A percentile compares a stretch with the other conserved stretches of the same genome.
Conservation (phyloP, 2,329 filamentous ascomycete species). For the Stylonectria norvegica region DNA sequence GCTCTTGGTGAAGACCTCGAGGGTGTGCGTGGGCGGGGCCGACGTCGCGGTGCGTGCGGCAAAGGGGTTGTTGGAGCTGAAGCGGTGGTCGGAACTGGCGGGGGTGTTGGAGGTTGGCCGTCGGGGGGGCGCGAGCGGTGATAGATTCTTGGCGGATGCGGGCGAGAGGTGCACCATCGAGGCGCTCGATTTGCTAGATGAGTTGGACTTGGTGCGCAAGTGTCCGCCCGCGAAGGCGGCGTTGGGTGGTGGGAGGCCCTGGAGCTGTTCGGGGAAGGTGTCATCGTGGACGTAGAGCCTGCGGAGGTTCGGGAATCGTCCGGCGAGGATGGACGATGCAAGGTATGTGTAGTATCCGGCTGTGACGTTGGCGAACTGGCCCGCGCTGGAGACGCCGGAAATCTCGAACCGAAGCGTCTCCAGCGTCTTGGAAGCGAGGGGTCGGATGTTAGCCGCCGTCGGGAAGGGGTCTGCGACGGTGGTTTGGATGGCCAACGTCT, state of each 20-base stretch:
- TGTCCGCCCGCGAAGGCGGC: conserved; percentile 31
- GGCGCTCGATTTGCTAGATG: conserved; percentile 23
- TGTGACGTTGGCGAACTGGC: conserved; percentile 54
- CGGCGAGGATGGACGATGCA: conserved; percentile 73
- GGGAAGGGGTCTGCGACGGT: conserved; percentile 50
- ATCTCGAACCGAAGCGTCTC: conserved; percentile 80
- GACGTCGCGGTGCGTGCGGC: conserved; percentile 35
- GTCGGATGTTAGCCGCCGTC: conserved; percentile 47
- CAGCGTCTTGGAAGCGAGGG: conserved; percentile 66
- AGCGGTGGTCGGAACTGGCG: conserved; percentile 37
- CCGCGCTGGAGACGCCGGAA: conserved; percentile 54
- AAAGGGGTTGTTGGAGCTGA: conserved; percentile 61
- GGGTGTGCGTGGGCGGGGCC: conserved; percentile 47
- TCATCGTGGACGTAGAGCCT: conserved; percentile 84
- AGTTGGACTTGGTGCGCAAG: conserved; percentile 32
- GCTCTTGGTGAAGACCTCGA: conserved; percentile 59
- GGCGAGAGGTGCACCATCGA: conserved; percentile 26
- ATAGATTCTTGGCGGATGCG: conserved; percentile 10
- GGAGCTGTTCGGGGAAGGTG: conserved; percentile 74
- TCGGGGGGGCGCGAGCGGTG: conserved; percentile 23
- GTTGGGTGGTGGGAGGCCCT: conserved; percentile 65
- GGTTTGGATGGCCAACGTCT: conserved; percentile 53
- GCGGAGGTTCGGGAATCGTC: conserved; percentile 68
- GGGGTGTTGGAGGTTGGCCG: conserved; percentile 29
- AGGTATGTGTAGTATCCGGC: conserved; percentile 80